Evolutionary conservation across 805 yeast species (phyloP).

Genomic region (Candida chilensis): DNA sequence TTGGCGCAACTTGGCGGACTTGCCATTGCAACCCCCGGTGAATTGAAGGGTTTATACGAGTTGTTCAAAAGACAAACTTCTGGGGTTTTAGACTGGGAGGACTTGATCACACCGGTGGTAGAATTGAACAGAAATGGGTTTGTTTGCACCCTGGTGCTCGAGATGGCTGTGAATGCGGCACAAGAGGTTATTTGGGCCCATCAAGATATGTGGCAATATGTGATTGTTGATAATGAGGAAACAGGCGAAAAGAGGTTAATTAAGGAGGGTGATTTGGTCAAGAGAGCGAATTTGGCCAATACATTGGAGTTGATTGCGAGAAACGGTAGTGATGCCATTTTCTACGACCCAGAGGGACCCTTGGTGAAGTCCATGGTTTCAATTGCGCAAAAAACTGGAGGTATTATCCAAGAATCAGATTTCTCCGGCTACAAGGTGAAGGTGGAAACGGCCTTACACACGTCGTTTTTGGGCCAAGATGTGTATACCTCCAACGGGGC

Average conservation of each 20-base stretch:
- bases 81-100: slow-evolving; percentile 63
- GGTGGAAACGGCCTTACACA: slow-evolving; percentile 31
- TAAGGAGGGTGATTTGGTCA: slow-evolving; percentile 49
- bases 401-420: slow-evolving; percentile 59
- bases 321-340: slow-evolving; percentile 70
- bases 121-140: slow-evolving; percentile 61
- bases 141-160: slow-evolving; percentile 16
- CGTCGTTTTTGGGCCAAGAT: slow-evolving; percentile 29
- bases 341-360: slow-evolving; percentile 77
- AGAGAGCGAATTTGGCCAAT: slow-evolving; percentile 52
- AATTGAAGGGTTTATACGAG: slow-evolving; percentile 70
- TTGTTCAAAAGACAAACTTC: slow-evolving; percentile 56
- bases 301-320: slow-evolving; percentile 62
- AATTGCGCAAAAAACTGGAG: slow-evolving; percentile 47
- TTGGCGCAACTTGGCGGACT: slow-evolving; percentile 71
- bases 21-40: slow-evolving; percentile 91
- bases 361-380: slow-evolving; percentile 54
- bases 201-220: slow-evolving; percentile 47
- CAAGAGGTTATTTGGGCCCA: slow-evolving; percentile 17
- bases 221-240: slow-evolving; percentile 21
- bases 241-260: slow-evolving; percentile 16
- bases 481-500: slow-evolving; percentile 40
- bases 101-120: slow-evolving; percentile 69
- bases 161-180: slow-evolving; percentile 24
- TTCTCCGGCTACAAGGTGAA: slow-evolving; percentile 51